Base-by-base conservation (phyloP, 495 filamentous ascomycete species). In the Alectoria sarmentosa region DNA sequence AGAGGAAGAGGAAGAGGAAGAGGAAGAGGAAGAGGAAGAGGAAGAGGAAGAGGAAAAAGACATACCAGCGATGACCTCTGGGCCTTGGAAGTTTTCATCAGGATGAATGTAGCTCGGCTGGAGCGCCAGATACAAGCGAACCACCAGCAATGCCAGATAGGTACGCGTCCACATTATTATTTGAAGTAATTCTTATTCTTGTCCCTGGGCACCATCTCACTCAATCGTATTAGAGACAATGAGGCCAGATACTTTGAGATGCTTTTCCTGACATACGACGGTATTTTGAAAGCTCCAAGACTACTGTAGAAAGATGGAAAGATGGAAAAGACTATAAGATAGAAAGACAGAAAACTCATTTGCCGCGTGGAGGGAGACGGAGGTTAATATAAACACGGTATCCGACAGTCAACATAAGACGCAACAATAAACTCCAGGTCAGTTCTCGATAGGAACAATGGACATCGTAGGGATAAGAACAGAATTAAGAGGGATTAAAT, bases 51-150 rank as follows among this genome's bases (percentile, higher is more conserved):
- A 41, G 57, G 48, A 41, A 41, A 13, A 32, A 42, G n/a, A 79
- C 89, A 73, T 86, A 96, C 93, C 92, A 65, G 92, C 92, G 70
- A 96, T 93, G 61, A 98, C 88, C 78, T 98, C 94, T 14, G 93
- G 94, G 26, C 94, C 94, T 73, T 98, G 94, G 72, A 98, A 98
- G 76, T 97, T 91, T 80, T 98, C 94, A 77, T 98, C 94, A 4
- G 94, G 94, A 75, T 98, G 94, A 38, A 98, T 84, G 75, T 98
- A 98, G 79, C 93, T 97, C 55, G 94, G 90, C 57, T 88, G 91
- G 39, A 96, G 80, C 54, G 94, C 92, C 70, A 97, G 95, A 80
- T 95, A 98, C 66, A 97, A 82, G 71, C 95, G 89, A 68, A 97
- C 87, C 66, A 91, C 76, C 64, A 96, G 75, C 64, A 98, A 80